Percentiles rank a stretch among this genome's conserved stretches.
Evolutionary conservation across 1,284 basidiomycete genomes (phyloP).

Genomic region (Ustilago nuda): DNA sequence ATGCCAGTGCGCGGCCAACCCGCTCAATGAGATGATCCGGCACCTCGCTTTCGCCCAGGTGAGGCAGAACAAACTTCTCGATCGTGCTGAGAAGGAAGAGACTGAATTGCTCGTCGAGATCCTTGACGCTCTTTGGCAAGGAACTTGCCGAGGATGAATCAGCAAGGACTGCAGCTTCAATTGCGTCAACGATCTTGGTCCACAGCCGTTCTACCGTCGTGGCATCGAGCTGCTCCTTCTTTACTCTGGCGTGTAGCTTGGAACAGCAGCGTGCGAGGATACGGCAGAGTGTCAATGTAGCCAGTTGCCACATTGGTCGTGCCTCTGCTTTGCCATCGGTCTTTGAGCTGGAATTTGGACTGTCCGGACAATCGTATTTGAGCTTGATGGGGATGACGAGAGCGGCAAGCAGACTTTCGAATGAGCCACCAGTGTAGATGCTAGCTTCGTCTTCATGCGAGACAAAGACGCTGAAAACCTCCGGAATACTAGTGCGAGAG

Average conservation of each 20-base stretch:
- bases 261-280: slow-evolving; percentile 37
- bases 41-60: slow-evolving; percentile 77
- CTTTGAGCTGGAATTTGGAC: slow-evolving; percentile 58
- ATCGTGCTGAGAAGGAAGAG: slow-evolving; percentile 72
- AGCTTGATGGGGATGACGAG: slow-evolving; percentile 82
- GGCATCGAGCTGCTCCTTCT: slow-evolving; percentile 72
- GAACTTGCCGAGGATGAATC: slow-evolving; percentile 78
- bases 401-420: slow-evolving; percentile 80
- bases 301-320: slow-evolving; percentile 52
- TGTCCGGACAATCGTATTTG: slow-evolving; percentile 87
- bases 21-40: slow-evolving; percentile 80
- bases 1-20: slow-evolving; percentile 79
- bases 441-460: slow-evolving; percentile 71
- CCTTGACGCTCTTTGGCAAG: slow-evolving; percentile 73
- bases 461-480: slow-evolving; percentile 76
- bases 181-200: slow-evolving; percentile 85
- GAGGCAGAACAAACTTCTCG: slow-evolving; percentile 82
- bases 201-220: slow-evolving; percentile 82
- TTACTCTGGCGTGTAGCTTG: slow-evolving; percentile 20
- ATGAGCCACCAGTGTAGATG: slow-evolving; percentile 83
- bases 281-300: slow-evolving; percentile 49
- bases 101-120: slow-evolving; percentile 88
- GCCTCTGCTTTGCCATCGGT: slow-evolving; percentile 69
- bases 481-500: slow-evolving; percentile 86
- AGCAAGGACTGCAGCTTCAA: slow-evolving; percentile 82